Conservation (phyloP, 2,329 filamentous ascomycete species). For the Calonectria hawksworthii region DNA sequence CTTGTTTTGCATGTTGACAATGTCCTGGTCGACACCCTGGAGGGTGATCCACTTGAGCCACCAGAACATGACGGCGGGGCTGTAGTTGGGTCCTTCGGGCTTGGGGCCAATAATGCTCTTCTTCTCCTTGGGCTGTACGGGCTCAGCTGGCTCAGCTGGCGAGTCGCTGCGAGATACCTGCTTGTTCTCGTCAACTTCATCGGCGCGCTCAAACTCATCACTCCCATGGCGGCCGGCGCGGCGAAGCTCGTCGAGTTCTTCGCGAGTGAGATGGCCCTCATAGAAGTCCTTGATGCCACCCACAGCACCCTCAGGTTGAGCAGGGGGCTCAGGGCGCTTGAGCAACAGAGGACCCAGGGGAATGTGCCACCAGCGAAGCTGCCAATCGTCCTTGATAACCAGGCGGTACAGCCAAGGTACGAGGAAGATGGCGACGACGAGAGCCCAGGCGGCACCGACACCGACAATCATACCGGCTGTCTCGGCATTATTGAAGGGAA, state of each 20-base stretch:
- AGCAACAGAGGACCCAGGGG: conserved; percentile 67
- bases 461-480: conserved; percentile 68
- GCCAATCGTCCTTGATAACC: conserved; percentile 72
- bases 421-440: conserved; percentile 66
- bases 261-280: conserved; percentile 66
- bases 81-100: conserved; percentile 34
- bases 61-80: conserved; percentile 40
- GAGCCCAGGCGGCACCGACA: conserved; percentile 63
- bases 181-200: conserved; percentile 41
- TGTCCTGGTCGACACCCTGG: conserved; percentile 46
- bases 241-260: conserved; percentile 60
- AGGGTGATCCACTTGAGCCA: conserved; percentile 43
- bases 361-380: conserved; percentile 70
- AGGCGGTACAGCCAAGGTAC: conserved; percentile 71
- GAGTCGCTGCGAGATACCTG: conserved; percentile 20
- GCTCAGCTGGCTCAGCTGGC: conserved; percentile 5
- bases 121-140: conserved; percentile 25
- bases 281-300: conserved; percentile 68
- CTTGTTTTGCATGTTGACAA: conserved; percentile 45
- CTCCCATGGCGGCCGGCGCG: conserved; percentile 47
- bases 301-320: conserved; percentile 78
- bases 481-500: conserved; percentile 56
- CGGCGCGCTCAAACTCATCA: conserved; percentile 41
- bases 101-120: conserved; percentile 39
- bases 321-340: conserved; percentile 55